Percentiles rank a stretch among this genome's conserved stretches.
These are phyloP conservation scores for Metschnikowia chrysomelidarum DNA, from an alignment of 805 yeast species.

Conservation along the genomic window DNA sequence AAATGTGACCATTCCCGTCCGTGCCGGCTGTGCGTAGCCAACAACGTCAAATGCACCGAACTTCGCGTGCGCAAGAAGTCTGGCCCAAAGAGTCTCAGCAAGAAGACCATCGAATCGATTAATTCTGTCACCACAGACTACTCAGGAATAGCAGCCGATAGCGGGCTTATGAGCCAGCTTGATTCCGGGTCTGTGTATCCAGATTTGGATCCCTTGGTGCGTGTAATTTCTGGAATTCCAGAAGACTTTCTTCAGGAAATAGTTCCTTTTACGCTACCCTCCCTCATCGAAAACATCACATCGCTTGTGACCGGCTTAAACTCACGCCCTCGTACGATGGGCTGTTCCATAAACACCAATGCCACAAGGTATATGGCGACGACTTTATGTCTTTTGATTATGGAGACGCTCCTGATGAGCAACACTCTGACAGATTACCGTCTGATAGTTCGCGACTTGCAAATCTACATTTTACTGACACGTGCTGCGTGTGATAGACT, in stretches of 20 bases:
- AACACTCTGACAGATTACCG: constrained; percentile 1
- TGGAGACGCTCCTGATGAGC: constrained; percentile 4
- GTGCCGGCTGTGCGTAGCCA: constrained; percentile 38
- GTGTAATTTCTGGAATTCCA: constrained; percentile 1
- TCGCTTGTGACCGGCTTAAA: constrained; percentile 1
- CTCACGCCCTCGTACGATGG: constrained; percentile 1
- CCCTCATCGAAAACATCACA: constrained; percentile 4
- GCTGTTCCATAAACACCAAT: constrained; percentile 1
- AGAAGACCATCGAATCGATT: constrained; percentile 35
- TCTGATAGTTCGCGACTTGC: constrained; percentile 7
- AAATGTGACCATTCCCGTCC: constrained; percentile 39
- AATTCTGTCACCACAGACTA: constrained; percentile 12
- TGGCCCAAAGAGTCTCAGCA: constrained; percentile 40
- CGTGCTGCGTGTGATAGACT: constrained; percentile 8
- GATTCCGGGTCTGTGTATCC: constrained; percentile 7
- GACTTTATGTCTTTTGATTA: constrained; percentile 10
- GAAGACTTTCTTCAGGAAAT: constrained; percentile 3
- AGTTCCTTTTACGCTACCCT: constrained; percentile 12
- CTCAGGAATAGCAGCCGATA: constrained; percentile 1
- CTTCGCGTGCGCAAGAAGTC: constrained; percentile 38
- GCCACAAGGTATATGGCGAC: constrained; percentile 8
- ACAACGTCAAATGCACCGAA: constrained; percentile 36
- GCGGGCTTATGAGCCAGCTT: constrained; percentile 4
- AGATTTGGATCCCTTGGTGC: constrained; percentile 4
- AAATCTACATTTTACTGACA: constrained; percentile 7